Percentiles rank a stretch among this genome's conserved stretches.
These are phyloP conservation scores for Schoenoplectus tabernaemontani DNA, from an alignment of 202 grass and related monocot genomes.

Conservation along the genomic window DNA sequence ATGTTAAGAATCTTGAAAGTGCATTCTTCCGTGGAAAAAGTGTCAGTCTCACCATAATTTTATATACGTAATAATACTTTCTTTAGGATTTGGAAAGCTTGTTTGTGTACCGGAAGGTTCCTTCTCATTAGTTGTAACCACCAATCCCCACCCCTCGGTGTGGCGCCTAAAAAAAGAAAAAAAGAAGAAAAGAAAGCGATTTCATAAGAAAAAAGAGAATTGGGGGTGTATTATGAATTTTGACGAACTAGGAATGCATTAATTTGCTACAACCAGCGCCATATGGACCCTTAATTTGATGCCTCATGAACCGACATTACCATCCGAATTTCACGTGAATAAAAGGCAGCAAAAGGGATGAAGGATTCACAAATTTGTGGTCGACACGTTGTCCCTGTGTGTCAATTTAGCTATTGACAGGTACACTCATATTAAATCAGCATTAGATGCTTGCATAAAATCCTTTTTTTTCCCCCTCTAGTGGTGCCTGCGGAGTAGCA, in stretches of 20 bases:
- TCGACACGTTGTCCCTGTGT: neutral
- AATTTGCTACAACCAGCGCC: too few species aligned
- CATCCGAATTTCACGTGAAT: neutral
- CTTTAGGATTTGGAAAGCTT: neutral
- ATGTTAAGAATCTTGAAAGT: neutral
- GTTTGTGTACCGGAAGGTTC: neutral
- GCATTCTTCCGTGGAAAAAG: neutral
- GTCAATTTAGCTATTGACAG: neutral
- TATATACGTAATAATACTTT: neutral
- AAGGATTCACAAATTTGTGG: neutral
- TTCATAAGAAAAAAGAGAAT: too few species aligned
- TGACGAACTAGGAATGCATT: too few species aligned
- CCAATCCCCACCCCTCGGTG: too few species aligned
- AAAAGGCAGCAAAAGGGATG: neutral
- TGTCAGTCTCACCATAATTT: neutral
- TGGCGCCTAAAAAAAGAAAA: neutral
- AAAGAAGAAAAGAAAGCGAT: neutral
- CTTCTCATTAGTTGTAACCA: neutral
- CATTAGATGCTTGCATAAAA: conserved; percentile 8
- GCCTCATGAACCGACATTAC: neutral
- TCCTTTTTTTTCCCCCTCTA: neutral
- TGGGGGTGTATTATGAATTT: too few species aligned
- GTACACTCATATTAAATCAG: neutral
- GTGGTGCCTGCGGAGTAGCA: neutral
- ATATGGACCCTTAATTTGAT: neutral